These are phyloP conservation scores for Zymoseptoria tritici DNA, from an alignment of 2,329 filamentous ascomycete genomes.

Conservation along the genomic window DNA sequence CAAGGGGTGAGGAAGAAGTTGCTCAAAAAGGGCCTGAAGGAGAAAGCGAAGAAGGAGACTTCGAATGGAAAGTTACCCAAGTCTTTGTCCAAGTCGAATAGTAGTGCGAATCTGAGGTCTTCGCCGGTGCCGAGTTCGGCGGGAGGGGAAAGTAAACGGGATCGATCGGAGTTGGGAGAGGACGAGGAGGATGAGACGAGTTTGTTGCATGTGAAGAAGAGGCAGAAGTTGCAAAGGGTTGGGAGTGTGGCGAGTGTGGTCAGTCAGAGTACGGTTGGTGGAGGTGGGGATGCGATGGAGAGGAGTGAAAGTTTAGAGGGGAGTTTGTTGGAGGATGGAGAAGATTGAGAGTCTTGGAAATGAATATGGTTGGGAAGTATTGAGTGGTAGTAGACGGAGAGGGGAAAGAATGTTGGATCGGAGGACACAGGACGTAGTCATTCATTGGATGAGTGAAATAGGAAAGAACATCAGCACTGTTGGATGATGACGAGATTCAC, in stretches of 20 bases:
- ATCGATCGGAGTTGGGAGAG: constrained; percentile 25
- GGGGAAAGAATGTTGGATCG: neutral
- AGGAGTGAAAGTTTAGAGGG: constrained; percentile 30
- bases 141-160: constrained; percentile 25
- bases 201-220: constrained; percentile 29
- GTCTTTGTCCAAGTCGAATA: constrained; percentile 17
- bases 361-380: constrained; percentile 23
- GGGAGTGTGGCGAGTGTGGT: constrained; percentile 29
- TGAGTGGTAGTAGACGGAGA: constrained; percentile 6
- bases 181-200: constrained; percentile 27
- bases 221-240: constrained; percentile 31
- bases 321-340: constrained; percentile 28
- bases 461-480: too few relatives aligned
- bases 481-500: too few relatives aligned
- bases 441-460: too few relatives aligned
- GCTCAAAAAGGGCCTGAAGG: constrained; percentile 34
- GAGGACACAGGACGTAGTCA: too few relatives aligned
- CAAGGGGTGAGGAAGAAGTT: constrained; percentile 31
- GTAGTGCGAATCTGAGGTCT: neutral
- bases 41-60: constrained; percentile 38
- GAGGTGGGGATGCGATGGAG: constrained; percentile 19
- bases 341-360: too few relatives aligned
- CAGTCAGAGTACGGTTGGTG: constrained; percentile 17
- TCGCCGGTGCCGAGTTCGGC: constrained; percentile 18
- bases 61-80: constrained; percentile 28